These are phyloP conservation scores for Neurospora intermedia DNA, from an alignment of 495 filamentous ascomycete genomes.

Conservation along the genomic window DNA sequence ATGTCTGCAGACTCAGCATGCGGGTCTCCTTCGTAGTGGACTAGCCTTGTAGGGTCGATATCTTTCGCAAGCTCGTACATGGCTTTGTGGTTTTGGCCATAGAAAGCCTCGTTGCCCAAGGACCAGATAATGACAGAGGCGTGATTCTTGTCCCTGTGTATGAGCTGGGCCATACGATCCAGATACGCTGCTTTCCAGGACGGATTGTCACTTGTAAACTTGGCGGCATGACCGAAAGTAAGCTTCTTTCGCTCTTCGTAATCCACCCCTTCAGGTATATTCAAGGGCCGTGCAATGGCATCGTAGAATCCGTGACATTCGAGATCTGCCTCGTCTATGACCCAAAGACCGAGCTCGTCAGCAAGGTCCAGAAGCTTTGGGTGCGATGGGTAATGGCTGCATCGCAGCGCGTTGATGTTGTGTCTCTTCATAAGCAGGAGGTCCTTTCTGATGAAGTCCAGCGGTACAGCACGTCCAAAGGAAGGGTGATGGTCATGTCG, in stretches of 20 bases:
- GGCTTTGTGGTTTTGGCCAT: constrained; percentile 49
- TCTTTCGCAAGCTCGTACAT: constrained; percentile 53
- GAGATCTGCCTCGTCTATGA: constrained; percentile 63
- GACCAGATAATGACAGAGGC: constrained; percentile 60
- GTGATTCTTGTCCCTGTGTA: constrained; percentile 57
- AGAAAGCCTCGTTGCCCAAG: constrained; percentile 60
- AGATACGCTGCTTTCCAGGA: constrained; percentile 54
- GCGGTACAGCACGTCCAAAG: constrained; percentile 48
- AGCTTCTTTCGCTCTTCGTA: constrained; percentile 45
- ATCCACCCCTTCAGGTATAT: constrained; percentile 36
- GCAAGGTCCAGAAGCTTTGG: constrained; percentile 48
- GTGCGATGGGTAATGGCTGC: constrained; percentile 52
- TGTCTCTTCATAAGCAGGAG: constrained; percentile 56
- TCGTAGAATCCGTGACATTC: constrained; percentile 60
- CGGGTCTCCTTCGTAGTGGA: constrained; percentile 59
- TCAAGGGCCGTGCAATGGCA: constrained; percentile 33
- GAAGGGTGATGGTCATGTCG: constrained; percentile 53
- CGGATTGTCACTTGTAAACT: constrained; percentile 51
- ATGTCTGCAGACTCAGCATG: constrained; percentile 51
- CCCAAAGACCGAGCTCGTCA: constrained; percentile 57
- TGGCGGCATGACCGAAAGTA: constrained; percentile 39
- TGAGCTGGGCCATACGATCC: constrained; percentile 51
- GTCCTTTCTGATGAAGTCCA: constrained; percentile 45
- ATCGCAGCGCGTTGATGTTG: constrained; percentile 55
- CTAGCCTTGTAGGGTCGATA: constrained; percentile 43